Evolutionary conservation across 1,284 basidiomycete genomes (phyloP).

Genomic region (Golubevia pallescens): DNA sequence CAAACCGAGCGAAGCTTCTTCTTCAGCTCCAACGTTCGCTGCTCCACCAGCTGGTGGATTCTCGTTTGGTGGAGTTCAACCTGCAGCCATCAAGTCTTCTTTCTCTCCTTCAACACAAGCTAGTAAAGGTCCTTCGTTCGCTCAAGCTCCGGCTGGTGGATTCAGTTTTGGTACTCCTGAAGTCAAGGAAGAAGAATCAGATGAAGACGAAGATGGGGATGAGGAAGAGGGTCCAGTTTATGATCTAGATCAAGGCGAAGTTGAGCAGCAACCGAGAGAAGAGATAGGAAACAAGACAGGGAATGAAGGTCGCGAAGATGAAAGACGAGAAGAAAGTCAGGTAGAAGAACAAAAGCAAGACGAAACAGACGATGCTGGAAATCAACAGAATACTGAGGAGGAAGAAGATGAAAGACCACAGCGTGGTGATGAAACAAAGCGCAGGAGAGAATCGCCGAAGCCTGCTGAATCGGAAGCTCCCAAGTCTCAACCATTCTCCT

Average conservation of each 20-base stretch:
- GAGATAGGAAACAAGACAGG: background rate
- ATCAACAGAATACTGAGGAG: background rate
- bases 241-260: slow-evolving; percentile 3
- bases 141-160: background rate
- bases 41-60: background rate
- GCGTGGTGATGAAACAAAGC: background rate
- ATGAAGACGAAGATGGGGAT: slow-evolving; percentile 15
- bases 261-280: background rate
- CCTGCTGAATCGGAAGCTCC: background rate
- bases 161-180: background rate
- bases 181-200: slow-evolving; percentile 10
- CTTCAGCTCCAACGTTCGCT: background rate
- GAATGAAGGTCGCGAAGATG: background rate
- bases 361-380: background rate
- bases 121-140: background rate
- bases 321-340: background rate
- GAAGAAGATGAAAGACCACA: background rate
- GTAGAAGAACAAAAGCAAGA: background rate
- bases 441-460: background rate
- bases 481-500: background rate
- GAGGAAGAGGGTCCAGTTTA: slow-evolving; percentile 17
- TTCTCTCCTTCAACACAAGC: background rate
- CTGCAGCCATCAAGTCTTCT: background rate
- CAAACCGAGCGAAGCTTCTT: too few species aligned
- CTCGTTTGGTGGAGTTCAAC: background rate